Evolutionary conservation across 1,284 basidiomycete species (phyloP).

Genomic region (Abortiporus biennis): DNA sequence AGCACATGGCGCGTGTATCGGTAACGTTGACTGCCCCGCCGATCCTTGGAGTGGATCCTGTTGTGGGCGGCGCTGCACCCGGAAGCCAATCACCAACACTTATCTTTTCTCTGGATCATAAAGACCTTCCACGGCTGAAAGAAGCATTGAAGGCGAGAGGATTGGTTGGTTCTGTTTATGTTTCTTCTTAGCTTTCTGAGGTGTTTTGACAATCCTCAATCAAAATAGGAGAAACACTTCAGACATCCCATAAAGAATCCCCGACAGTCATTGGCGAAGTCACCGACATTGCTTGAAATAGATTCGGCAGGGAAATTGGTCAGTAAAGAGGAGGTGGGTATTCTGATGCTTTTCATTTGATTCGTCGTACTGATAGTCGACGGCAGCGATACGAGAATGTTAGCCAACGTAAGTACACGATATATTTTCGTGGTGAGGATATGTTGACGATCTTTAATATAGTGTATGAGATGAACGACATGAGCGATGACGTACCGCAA

Average conservation of each 20-base stretch:
- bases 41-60: conserved; percentile 13
- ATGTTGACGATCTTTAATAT: not conserved
- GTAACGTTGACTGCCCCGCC: conserved; percentile 10
- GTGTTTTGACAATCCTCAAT: conserved; percentile 1
- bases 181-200: not conserved
- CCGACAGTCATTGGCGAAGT: conserved; percentile 2
- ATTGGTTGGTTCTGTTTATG: conserved; percentile 6
- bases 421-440: not conserved
- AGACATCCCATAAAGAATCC: conserved; percentile 9
- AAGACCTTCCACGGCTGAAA: conserved; percentile 6
- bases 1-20: conserved; percentile 19
- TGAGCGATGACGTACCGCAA: conserved; percentile 13
- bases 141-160: conserved; percentile 12
- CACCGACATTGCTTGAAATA: too few relatives aligned
- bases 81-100: not conserved
- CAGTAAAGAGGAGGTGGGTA: conserved; percentile 8
- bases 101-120: conserved; percentile 5
- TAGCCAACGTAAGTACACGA: conserved; percentile 8
- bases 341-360: not conserved
- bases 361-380: not conserved
- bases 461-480: conserved; percentile 22
- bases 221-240: conserved; percentile 1
- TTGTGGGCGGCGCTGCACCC: conserved; percentile 1
- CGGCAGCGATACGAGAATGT: conserved; percentile 13
- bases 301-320: conserved; percentile 11